These are phyloP conservation scores for Polyporus arcularius DNA, from an alignment of 768 basidiomycete genomes.

Conservation along the genomic window DNA sequence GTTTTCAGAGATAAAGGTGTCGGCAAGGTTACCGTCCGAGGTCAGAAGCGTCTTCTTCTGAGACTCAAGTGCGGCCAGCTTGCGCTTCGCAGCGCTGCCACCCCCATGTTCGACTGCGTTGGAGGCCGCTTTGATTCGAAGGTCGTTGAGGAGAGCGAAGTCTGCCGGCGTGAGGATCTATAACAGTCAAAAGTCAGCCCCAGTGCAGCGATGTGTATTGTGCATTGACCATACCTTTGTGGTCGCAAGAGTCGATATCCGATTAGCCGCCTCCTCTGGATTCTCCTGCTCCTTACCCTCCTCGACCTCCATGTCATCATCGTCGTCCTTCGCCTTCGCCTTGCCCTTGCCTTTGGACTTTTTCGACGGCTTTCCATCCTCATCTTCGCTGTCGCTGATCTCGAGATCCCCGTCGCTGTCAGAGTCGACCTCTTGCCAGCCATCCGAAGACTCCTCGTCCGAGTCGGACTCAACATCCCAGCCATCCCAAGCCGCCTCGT, in stretches of 20 bases:
- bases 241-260: slow-evolving; percentile 71
- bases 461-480: slow-evolving; percentile 87
- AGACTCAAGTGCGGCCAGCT: slow-evolving; percentile 79
- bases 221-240: slow-evolving; percentile 58
- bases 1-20: slow-evolving; percentile 79
- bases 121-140: slow-evolving; percentile 77
- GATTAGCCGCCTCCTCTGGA: slow-evolving; percentile 32
- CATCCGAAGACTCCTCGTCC: slow-evolving; percentile 54
- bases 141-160: slow-evolving; percentile 88
- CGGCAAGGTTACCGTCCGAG: slow-evolving; percentile 42
- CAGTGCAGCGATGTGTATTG: not conserved
- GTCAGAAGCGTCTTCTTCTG: slow-evolving; percentile 56
- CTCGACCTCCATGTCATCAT: slow-evolving; percentile 65
- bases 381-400: slow-evolving; percentile 89
- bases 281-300: slow-evolving; percentile 14
- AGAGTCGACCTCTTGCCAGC: slow-evolving; percentile 80
- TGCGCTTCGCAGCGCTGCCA: slow-evolving; percentile 82
- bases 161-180: slow-evolving; percentile 98
- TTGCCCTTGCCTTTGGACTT: slow-evolving; percentile 22
- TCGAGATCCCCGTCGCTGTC: slow-evolving; percentile 68
- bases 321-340: slow-evolving; percentile 43
- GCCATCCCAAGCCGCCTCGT: slow-evolving; percentile 76
- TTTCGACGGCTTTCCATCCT: slow-evolving; percentile 35
- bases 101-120: slow-evolving; percentile 70
- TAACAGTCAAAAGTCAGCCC: slow-evolving; percentile 2